Evolutionary conservation across 2,329 filamentous ascomycete species (phyloP).

Genomic region (Aspergillus pseudonomiae): DNA sequence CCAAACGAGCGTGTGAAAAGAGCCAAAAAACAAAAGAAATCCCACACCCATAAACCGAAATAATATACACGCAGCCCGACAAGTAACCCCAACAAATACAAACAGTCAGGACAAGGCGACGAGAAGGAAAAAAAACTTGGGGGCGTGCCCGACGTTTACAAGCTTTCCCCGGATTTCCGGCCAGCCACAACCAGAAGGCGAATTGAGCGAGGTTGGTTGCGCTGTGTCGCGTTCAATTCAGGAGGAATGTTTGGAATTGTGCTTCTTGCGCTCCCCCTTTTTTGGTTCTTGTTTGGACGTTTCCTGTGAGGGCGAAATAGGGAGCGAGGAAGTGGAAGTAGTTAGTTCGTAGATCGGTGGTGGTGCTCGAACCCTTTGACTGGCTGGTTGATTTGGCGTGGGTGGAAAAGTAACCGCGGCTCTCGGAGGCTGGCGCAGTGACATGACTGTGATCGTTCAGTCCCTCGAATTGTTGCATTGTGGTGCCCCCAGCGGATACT

Average conservation of each 20-base stretch:
- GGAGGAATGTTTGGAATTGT: not conserved
- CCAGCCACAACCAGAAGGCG: not conserved
- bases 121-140: not conserved
- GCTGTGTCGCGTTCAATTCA: not conserved
- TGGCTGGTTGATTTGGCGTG: conserved; percentile 7
- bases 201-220: not conserved
- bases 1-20: not conserved
- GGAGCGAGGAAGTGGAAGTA: not conserved
- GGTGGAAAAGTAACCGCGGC: conserved; percentile 30
- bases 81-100: no score
- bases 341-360: not conserved
- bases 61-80: not conserved
- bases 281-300: not conserved
- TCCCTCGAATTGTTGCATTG: not conserved
- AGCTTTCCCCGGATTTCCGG: not conserved
- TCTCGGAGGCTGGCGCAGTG: conserved; percentile 31
- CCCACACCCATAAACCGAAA: not conserved
- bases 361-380: no score
- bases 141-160: not conserved
- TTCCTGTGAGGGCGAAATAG: not conserved
- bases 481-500: not conserved
- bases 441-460: conserved; percentile 28
- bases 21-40: not conserved
- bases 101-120: not conserved
- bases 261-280: not conserved